Evolutionary conservation across 1,284 basidiomycete species (phyloP).

Genomic region (Puccinia brachypodii): DNA sequence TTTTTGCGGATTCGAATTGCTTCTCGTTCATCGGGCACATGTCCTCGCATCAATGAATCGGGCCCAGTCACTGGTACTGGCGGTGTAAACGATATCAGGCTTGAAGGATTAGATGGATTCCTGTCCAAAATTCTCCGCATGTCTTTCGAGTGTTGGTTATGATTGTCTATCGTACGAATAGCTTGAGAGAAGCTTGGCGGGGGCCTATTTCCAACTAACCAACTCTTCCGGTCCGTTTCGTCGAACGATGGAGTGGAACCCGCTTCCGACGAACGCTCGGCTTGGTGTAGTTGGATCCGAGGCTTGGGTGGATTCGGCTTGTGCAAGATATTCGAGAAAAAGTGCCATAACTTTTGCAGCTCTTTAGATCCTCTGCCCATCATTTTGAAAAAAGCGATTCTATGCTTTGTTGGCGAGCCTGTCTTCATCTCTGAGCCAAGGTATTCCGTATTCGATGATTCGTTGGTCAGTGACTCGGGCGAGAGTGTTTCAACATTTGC

Average conservation of each 20-base stretch:
- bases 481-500: not conserved
- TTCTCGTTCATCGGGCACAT: not conserved
- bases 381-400: not conserved
- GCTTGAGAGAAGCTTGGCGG: not conserved
- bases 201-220: not conserved
- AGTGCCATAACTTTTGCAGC: not conserved
- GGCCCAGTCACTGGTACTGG: not conserved
- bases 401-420: not conserved
- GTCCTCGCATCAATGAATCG: not conserved
- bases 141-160: not conserved
- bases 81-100: not conserved
- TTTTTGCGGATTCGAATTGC: not conserved
- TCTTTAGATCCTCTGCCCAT: not conserved
- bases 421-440: not conserved
- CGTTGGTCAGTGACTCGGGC: not conserved
- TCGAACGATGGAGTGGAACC: not conserved
- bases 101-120: not conserved
- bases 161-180: not conserved
- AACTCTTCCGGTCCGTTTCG: not conserved
- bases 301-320: not conserved
- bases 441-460: not conserved
- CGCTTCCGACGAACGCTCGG: not conserved
- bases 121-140: not conserved
- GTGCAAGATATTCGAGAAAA: not conserved
- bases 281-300: not conserved